Evolutionary conservation across 2,329 filamentous ascomycete genomes (phyloP).

Genomic region (Apiospora kogelbergensis): DNA sequence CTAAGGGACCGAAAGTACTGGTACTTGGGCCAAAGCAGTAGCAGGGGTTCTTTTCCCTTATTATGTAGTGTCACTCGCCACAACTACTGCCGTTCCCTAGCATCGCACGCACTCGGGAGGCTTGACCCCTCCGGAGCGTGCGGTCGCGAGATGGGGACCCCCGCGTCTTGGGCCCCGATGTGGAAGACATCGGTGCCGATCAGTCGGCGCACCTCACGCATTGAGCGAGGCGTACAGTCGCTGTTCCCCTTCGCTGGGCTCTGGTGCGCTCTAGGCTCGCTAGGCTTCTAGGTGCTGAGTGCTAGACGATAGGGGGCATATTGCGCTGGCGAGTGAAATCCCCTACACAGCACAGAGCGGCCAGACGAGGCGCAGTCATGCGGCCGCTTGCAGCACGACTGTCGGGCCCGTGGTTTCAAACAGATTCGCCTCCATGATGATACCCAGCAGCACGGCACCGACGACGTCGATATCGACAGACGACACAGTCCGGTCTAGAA

Average conservation of each 20-base stretch:
- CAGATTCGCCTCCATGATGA: neutral
- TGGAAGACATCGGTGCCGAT: neutral
- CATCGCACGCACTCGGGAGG: neutral
- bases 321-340: neutral
- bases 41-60: no score
- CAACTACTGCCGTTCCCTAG: neutral
- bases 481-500: no score
- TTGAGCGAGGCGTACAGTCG: neutral
- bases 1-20: constrained; percentile 3
- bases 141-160: neutral
- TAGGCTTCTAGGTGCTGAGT: neutral
- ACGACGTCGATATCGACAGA: neutral
- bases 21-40: no score
- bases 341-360: neutral
- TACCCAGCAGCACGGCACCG: no score
- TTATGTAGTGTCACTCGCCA: neutral
- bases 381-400: neutral
- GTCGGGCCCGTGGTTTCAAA: neutral
- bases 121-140: neutral
- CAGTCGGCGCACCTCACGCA: neutral
- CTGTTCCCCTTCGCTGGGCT: neutral
- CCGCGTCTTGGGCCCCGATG: neutral
- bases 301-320: neutral
- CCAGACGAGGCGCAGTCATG: neutral
- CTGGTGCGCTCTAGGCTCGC: neutral